Base-by-base conservation (phyloP, 768 basidiomycete species). In the Fomitopsis pulvina region DNA sequence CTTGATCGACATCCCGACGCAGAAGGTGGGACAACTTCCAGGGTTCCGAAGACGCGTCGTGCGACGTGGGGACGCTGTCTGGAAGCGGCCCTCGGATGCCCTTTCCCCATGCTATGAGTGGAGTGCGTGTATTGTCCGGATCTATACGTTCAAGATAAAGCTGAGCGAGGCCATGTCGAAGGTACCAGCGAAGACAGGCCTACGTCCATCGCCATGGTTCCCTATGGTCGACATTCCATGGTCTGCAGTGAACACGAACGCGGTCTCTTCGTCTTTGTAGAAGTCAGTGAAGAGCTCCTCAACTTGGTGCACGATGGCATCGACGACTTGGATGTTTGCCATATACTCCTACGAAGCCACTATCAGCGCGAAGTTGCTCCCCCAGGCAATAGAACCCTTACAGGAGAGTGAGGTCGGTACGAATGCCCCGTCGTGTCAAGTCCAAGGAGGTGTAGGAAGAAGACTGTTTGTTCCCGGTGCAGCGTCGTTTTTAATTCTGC, bases 161-260 rank as follows among this genome's bases (percentile, higher is more conserved):
- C 44, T 47, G 25, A 8, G 30, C 39, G 30, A 41, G 25, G n/a
- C 18, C 7, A 5, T 20, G 45, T 2, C 3, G 7, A 18, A 29
- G 30, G 9, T 22, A 6, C 22, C 20, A 39, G 26, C 38, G 37
- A 26, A 24, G n/a, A 38, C 44, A 43, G 7, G 42, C 56, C 57
- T 46, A 63, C 87, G 82, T 30, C 91, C 91, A 53, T 93, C 91
- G 3, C 91, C 91, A 51, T 93, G 91, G 60, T 92, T 92, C 11
- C 91, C 91, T 47, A 90, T 85, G 27, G 73, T 77, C 3, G 86
- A 87, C 91, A 93, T 93, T 8, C 91, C 91, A 60, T 93, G 91
- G 63, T 93, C 91, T 0, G 91, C 87, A 2, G 87, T 92, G 62
- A 90, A 92, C 27, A 92, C 66, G 60, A 76, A 92, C 51, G 77